Conservation (phyloP, 495 filamentous ascomycete genomes). For the Cercophora sp. region DNA sequence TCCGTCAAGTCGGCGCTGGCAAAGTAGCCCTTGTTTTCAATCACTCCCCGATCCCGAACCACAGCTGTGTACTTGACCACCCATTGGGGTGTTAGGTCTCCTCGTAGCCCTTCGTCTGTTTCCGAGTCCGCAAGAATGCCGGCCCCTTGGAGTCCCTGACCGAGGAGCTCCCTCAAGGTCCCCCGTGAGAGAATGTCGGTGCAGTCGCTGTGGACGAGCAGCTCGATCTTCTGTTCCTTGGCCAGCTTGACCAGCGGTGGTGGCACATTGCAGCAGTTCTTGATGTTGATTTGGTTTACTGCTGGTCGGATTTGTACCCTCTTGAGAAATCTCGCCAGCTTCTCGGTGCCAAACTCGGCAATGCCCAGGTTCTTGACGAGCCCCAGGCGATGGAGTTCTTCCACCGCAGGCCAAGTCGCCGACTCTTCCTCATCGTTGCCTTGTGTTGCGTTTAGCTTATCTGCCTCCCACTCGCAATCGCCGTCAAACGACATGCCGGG, state of each 20-base stretch:
- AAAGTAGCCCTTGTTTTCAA: conserved; percentile 98
- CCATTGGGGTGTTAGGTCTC: conserved; percentile 83
- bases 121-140: conserved; percentile 59
- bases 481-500: conserved; percentile 91
- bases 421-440: conserved; percentile 62
- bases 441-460: conserved; percentile 56
- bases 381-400: conserved; percentile 67
- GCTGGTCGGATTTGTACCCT: conserved; percentile 67
- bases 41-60: conserved; percentile 91
- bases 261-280: conserved; percentile 94
- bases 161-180: conserved; percentile 77
- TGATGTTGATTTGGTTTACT: conserved; percentile 95
- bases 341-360: conserved; percentile 83
- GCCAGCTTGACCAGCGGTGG: conserved; percentile 81
- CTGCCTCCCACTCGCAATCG: conserved; percentile 78
- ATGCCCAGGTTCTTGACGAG: conserved; percentile 72
- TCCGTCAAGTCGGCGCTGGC: conserved; percentile 66
- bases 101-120: conserved; percentile 54
- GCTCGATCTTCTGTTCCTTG: conserved; percentile 76
- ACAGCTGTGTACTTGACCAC: conserved; percentile 98
- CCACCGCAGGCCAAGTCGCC: conserved; percentile 65
- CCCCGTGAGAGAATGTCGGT: conserved; percentile 84
- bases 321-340: conserved; percentile 56
- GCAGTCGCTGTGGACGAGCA: conserved; percentile 93
- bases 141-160: conserved; percentile 59